phyloP scores from a whole-genome alignment of 1,139 yeast species.

The Geotrichum bryndzae region DNA sequence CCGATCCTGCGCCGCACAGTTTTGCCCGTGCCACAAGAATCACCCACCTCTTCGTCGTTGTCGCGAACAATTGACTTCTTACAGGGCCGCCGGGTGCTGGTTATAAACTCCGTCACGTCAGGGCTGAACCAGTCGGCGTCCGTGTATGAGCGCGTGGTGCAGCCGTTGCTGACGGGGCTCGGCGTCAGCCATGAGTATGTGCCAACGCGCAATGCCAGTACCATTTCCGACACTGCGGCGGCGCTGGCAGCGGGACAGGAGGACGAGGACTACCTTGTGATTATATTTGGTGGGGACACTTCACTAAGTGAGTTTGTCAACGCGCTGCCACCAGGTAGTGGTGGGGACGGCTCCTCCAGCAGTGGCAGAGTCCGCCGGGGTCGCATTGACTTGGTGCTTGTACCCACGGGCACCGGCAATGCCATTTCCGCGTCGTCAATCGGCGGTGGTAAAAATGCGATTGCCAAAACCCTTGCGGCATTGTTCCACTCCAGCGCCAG shows the following conservation, averaged over 20 bases:
- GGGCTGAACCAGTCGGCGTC: slow-evolving; percentile 29
- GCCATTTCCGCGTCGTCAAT: slow-evolving; percentile 60
- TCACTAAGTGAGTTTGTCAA: slow-evolving; percentile 73
- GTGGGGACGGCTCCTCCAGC: no score
- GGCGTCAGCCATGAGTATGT: slow-evolving; percentile 35
- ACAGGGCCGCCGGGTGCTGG: slow-evolving; percentile 23
- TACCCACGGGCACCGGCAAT: slow-evolving; percentile 87
- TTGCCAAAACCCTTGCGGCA: slow-evolving; percentile 29
- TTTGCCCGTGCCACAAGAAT: neutral
- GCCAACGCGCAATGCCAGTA: slow-evolving; percentile 31
- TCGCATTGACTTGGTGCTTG: slow-evolving; percentile 40
- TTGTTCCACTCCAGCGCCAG: neutral
- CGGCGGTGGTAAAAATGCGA: slow-evolving; percentile 38
- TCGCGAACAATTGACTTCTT: neutral
- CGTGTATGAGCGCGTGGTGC: slow-evolving; percentile 29
- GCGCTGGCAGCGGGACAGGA: slow-evolving; percentile 20
- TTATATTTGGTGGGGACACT: slow-evolving; percentile 81
- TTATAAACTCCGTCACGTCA: slow-evolving; percentile 34
- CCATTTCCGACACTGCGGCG: slow-evolving; percentile 32
- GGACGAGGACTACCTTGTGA: slow-evolving; percentile 39
- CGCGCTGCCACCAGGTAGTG: slow-evolving; percentile 24
- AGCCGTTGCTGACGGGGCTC: slow-evolving; percentile 33
- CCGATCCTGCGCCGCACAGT: neutral
- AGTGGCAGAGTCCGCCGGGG: neutral
- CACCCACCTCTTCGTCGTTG: neutral